phyloP scores from a whole-genome alignment of 2,329 filamentous ascomycete genomes.

The Paracamarosporium sp. region DNA sequence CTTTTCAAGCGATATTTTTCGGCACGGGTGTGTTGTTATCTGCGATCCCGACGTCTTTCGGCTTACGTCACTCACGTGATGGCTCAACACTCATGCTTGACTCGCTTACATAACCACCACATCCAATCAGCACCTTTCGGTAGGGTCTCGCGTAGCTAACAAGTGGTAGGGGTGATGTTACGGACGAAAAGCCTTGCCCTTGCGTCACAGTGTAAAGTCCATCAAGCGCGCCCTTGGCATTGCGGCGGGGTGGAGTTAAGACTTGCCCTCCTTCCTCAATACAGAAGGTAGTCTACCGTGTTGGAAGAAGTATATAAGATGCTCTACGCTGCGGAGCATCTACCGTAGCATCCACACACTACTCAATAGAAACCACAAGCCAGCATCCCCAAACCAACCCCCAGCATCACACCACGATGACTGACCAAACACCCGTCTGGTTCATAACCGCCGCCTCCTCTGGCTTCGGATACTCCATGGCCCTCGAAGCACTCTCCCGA shows the following conservation, averaged over 20 bases:
- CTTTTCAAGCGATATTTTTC: no score
- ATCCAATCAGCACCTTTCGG: background rate
- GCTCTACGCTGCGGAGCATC: no score
- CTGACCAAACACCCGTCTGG: slow-evolving; percentile 1
- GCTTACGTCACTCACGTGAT: background rate
- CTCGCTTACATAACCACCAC: background rate
- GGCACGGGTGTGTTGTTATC: no score
- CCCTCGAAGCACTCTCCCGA: slow-evolving; percentile 50
- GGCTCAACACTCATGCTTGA: no score
- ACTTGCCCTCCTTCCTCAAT: no score
- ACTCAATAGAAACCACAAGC: background rate
- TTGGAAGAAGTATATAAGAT: background rate
- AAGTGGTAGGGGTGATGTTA: background rate
- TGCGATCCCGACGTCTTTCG: background rate
- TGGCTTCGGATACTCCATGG: slow-evolving; percentile 56
- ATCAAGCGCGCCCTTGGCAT: background rate
- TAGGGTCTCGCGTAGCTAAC: background rate
- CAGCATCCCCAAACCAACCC: background rate
- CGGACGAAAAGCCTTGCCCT: background rate
- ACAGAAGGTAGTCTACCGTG: background rate
- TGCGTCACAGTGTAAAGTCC: background rate
- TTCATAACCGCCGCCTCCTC: slow-evolving; percentile 52
- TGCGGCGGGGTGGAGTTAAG: no score
- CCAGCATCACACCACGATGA: background rate
- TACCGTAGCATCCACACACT: no score